Conservation (phyloP, 352 stramenopile genomes). For the Thalassiosira exigua region DNA sequence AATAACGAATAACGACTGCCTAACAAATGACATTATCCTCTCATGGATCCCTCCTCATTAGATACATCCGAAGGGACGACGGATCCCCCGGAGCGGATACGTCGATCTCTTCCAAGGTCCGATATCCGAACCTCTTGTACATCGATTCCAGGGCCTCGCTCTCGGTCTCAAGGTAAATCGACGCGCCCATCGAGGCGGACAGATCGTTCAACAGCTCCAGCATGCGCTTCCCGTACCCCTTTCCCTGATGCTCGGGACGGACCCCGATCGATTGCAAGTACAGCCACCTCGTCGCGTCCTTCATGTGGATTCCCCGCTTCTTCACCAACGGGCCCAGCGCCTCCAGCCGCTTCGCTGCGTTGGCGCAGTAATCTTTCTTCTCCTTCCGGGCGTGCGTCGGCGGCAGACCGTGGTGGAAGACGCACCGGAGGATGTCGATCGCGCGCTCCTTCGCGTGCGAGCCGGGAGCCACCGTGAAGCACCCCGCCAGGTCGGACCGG, state of each 20-base stretch:
- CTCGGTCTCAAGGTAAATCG: conserved; percentile 31
- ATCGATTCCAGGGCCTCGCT: conserved; percentile 11
- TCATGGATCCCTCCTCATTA: conserved; percentile 26
- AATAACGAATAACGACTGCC: too few relatives aligned
- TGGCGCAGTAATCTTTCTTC: conserved; percentile 28
- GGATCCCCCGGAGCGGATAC: conserved; percentile 1
- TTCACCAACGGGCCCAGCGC: neutral
- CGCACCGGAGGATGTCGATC: neutral
- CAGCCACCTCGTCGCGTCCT: neutral
- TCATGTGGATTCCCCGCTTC: conserved; percentile 15
- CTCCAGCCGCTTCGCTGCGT: conserved; percentile 21
- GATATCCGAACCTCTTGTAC: conserved; percentile 27
- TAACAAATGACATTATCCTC: too few relatives aligned
- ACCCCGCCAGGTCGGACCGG: neutral
- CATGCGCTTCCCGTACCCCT: conserved; percentile 19
- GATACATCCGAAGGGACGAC: neutral
- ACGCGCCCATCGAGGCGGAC: conserved; percentile 5
- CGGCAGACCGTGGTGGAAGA: conserved; percentile 4
- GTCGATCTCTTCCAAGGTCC: conserved; percentile 7
- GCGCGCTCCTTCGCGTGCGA: neutral
- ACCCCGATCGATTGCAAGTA: conserved; percentile 33
- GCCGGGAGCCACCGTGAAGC: neutral
- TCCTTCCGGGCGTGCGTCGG: conserved; percentile 24
- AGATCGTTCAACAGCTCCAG: conserved; percentile 5
- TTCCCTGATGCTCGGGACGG: conserved; percentile 3